phyloP scores from a whole-genome alignment of 2,329 filamentous ascomycete species.

The Botrytis sinoallii region DNA sequence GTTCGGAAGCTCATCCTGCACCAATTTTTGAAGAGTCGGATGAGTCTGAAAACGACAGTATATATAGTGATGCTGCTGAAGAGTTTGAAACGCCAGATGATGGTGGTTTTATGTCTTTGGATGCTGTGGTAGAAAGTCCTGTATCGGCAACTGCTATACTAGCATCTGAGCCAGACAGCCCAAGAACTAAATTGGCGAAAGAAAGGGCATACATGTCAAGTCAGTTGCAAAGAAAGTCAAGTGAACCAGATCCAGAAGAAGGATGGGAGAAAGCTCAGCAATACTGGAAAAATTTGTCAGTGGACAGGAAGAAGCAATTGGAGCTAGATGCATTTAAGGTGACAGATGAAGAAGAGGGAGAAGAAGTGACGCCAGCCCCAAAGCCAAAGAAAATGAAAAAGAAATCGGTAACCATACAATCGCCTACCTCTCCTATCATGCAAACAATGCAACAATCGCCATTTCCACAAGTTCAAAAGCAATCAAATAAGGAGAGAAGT shows the following conservation, averaged over 20 bases:
- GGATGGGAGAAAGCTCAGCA: slow-evolving; percentile 64
- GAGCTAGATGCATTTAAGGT: slow-evolving; percentile 51
- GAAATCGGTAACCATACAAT: slow-evolving; percentile 21
- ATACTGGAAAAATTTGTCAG: slow-evolving; percentile 66
- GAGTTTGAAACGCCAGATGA: slow-evolving; percentile 58
- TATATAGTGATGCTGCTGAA: slow-evolving; percentile 77
- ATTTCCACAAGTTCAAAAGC: slow-evolving; percentile 25
- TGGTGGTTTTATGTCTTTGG: slow-evolving; percentile 67
- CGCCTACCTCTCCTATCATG: neutral
- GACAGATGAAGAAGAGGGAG: slow-evolving; percentile 45
- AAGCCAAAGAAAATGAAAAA: slow-evolving; percentile 31
- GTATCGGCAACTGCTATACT: slow-evolving; percentile 28
- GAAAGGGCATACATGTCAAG: slow-evolving; percentile 30
- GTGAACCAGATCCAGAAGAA: slow-evolving; percentile 28
- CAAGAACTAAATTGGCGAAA: slow-evolving; percentile 30
- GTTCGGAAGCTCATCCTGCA: slow-evolving; percentile 43
- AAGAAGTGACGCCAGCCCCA: slow-evolving; percentile 39
- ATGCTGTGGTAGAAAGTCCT: slow-evolving; percentile 67
- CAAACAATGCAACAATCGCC: neutral
- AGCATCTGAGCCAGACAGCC: slow-evolving; percentile 32
- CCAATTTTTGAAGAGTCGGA: slow-evolving; percentile 34
- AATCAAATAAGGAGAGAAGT: slow-evolving; percentile 28
- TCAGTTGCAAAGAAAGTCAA: slow-evolving; percentile 25
- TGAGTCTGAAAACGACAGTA: slow-evolving; percentile 53
- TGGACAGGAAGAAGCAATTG: slow-evolving; percentile 58